Percentiles rank a stretch among this genome's conserved stretches.
Evolutionary conservation across 140 eudicot species (phyloP).

Genomic region (Anethum foeniculum): DNA sequence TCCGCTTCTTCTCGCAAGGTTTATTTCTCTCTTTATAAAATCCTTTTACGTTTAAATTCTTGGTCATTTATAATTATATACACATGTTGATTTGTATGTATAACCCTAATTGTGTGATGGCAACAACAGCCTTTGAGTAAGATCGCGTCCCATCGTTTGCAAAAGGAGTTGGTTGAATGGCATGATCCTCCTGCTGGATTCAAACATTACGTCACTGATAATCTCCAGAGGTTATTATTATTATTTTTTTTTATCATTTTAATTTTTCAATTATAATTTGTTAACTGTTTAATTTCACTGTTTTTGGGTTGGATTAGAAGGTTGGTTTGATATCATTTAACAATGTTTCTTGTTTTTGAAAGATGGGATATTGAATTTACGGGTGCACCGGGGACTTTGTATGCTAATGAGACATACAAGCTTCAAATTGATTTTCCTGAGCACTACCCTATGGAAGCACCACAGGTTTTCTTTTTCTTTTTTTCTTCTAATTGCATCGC

Average conservation of each 20-base stretch:
- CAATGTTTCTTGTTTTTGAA: background rate
- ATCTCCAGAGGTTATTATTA: constrained; percentile 90
- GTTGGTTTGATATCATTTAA: background rate
- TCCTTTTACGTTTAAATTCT: background rate
- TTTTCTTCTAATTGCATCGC: background rate
- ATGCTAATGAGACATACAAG: constrained; percentile 59
- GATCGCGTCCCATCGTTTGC: constrained; percentile 78
- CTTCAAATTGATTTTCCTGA: constrained; percentile 91
- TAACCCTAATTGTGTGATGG: constrained; percentile 16
- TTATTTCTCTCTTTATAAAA: background rate
- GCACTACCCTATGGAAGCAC: constrained; percentile 94
- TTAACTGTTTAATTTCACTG: background rate
- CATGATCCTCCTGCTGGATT: constrained; percentile 85
- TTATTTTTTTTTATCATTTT: background rate
- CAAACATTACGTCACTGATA: constrained; percentile 74
- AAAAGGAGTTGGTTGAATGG: constrained; percentile 82
- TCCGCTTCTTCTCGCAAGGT: constrained; percentile 69
- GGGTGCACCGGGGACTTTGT: constrained; percentile 79
- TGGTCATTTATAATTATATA: background rate
- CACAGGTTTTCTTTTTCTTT: constrained; percentile 42
- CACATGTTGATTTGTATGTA: background rate
- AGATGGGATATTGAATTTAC: constrained; percentile 86
- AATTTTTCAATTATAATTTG: background rate
- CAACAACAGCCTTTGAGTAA: constrained; percentile 49
- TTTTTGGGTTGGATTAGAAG: background rate